Evolutionary conservation across 2,329 filamentous ascomycete genomes (phyloP).

Genomic region (Clarireedia homoeocarpa): DNA sequence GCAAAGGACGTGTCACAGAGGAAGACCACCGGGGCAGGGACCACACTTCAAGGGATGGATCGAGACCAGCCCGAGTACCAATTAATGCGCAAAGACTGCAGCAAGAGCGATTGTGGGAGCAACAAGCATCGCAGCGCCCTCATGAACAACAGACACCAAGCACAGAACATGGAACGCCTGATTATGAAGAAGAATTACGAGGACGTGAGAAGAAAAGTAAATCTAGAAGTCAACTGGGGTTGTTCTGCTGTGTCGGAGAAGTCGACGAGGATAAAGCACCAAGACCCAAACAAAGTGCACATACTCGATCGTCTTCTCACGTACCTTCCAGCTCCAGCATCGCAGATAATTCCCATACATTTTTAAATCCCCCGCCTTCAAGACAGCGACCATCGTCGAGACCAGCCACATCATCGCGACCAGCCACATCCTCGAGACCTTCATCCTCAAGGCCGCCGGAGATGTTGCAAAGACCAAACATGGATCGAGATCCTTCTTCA

Average conservation of each 20-base stretch:
- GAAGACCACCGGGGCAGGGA: conserved; percentile 6
- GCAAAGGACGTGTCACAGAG: conserved; percentile 17
- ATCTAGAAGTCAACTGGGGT: conserved; percentile 16
- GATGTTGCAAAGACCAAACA: conserved; percentile 19
- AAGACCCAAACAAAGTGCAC: conserved; percentile 17
- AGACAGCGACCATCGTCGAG: conserved; percentile 5
- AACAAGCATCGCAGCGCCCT: not conserved
- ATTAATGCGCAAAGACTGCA: conserved; percentile 2
- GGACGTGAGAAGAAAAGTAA: conserved; percentile 13
- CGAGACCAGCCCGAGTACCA: conserved; percentile 16
- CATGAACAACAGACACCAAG: not conserved
- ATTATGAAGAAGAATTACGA: not conserved
- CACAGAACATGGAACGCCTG: not conserved
- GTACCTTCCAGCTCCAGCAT: conserved; percentile 5
- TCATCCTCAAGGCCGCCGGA: conserved; percentile 8
- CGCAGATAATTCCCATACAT: conserved; percentile 4
- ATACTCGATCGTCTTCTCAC: conserved; percentile 11
- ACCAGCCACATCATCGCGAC: not conserved
- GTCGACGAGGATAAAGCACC: conserved; percentile 21
- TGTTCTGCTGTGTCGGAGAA: conserved; percentile 27
- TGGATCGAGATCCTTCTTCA: conserved; percentile 25
- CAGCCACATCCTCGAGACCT: conserved; percentile 5
- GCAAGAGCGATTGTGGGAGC: not conserved
- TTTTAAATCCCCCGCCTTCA: conserved; percentile 7
- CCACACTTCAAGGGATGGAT: not conserved